These are phyloP conservation scores for Anastatica hierochuntica DNA, from an alignment of 345 rosid genomes.

Conservation along the genomic window DNA sequence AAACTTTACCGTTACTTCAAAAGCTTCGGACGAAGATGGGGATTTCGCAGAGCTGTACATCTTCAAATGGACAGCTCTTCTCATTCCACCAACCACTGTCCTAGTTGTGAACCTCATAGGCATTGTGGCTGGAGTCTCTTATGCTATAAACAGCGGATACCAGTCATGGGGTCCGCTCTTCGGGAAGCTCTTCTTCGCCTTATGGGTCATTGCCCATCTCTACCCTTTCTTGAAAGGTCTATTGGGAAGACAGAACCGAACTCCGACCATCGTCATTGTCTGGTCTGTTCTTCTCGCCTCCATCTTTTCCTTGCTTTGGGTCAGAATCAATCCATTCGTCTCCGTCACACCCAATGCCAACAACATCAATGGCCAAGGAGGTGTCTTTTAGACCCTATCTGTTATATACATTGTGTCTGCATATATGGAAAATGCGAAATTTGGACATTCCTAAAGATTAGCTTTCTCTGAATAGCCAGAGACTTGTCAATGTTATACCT, in stretches of 20 bases:
- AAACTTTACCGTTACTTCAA: slow-evolving; percentile 27
- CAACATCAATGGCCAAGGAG: slow-evolving; percentile 58
- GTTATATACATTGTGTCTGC: slow-evolving; percentile 24
- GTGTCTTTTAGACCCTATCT: slow-evolving; percentile 33
- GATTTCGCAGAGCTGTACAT: slow-evolving; percentile 92
- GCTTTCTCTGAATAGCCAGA: slow-evolving; percentile 9
- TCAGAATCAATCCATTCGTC: slow-evolving; percentile 85
- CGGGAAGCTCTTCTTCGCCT: slow-evolving; percentile 33
- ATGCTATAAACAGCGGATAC: slow-evolving; percentile 92
- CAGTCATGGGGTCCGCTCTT: slow-evolving; percentile 99
- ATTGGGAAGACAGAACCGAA: slow-evolving; percentile 90
- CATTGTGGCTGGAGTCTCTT: slow-evolving; percentile 97
- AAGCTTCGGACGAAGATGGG: slow-evolving; percentile 90
- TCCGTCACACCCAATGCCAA: slow-evolving; percentile 35
- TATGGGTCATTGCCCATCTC: slow-evolving; percentile 96
- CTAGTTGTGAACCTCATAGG: slow-evolving; percentile 82
- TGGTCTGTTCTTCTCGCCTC: slow-evolving; percentile 98
- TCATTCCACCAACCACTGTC: slow-evolving; percentile 94
- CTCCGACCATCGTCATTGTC: slow-evolving; percentile 24
- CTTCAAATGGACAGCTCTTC: slow-evolving; percentile 98
- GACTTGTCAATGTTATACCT: too few species aligned
- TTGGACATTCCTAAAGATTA: not conserved
- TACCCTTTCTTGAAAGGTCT: slow-evolving; percentile 98
- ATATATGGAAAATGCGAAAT: slow-evolving; percentile 10
- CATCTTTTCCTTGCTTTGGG: slow-evolving; percentile 99